Evolutionary conservation across 75 land plant genomes (phyloP).

Genomic region (Isoetes taiwanensis): DNA sequence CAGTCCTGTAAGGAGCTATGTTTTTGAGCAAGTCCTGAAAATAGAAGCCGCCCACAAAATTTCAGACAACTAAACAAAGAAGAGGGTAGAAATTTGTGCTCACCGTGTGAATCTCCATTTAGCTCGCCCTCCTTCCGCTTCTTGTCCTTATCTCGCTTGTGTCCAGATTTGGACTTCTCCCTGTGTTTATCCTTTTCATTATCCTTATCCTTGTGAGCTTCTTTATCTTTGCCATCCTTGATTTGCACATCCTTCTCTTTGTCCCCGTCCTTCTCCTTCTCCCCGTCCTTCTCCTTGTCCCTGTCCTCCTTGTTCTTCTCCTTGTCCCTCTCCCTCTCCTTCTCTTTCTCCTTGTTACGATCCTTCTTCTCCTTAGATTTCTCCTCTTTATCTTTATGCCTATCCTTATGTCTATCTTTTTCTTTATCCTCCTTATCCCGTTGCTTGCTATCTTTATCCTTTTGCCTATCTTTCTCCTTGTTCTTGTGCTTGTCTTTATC

Average conservation of each 20-base stretch:
- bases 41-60: no score
- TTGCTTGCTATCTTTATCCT: no score
- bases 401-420: no score
- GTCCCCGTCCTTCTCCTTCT: constrained; percentile 1
- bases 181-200: background rate
- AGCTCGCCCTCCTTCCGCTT: constrained; percentile 29
- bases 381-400: no score
- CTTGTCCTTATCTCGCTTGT: constrained; percentile 13
- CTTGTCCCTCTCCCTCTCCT: constrained; percentile 12
- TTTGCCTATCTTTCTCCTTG: constrained; percentile 1
- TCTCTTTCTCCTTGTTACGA: constrained; percentile 5
- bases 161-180: no score
- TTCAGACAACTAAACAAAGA: constrained; percentile 1
- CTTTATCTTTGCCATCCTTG: background rate
- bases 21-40: background rate
- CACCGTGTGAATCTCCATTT: constrained; percentile 44
- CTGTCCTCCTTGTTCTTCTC: constrained; percentile 8
- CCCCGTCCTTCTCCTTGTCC: background rate
- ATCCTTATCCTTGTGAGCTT: constrained; percentile 8
- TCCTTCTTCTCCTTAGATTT: constrained; percentile 24
- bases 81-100: constrained; percentile 12
- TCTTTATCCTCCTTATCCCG: no score
- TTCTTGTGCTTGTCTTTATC: constrained; percentile 24
- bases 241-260: constrained; percentile 8
- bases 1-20: background rate